Percentiles rank a stretch among this genome's conserved stretches.
phyloP scores from a whole-genome alignment of 2,329 filamentous ascomycete genomes.

The Botrytis squamosa region DNA sequence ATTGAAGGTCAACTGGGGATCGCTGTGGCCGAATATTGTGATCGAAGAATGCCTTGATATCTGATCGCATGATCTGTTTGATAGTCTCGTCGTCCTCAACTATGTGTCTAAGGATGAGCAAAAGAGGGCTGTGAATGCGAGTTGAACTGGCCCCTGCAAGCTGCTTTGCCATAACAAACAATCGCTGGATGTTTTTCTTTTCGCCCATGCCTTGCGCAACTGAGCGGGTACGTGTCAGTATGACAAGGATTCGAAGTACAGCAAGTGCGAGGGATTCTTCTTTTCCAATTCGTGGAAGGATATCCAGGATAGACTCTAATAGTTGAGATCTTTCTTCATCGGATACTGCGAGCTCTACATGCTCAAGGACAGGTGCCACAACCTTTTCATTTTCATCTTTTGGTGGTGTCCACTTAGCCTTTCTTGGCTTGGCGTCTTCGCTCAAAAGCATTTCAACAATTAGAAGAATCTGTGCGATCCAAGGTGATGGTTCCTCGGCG shows the following conservation, averaged over 20 bases:
- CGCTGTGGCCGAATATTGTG: conserved; percentile 47
- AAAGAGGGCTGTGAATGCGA: conserved; percentile 61
- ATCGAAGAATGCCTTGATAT: conserved; percentile 79
- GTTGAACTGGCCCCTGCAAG: conserved; percentile 76
- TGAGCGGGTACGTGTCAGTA: conserved; percentile 76
- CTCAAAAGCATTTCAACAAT: conserved; percentile 89
- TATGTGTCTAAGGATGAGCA: conserved; percentile 87
- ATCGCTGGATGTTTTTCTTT: conserved; percentile 81
- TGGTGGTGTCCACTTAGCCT: conserved; percentile 68
- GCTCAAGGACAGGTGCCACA: conserved; percentile 55
- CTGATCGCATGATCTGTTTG: conserved; percentile 85
- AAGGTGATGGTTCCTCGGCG: conserved; percentile 78
- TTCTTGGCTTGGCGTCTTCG: conserved; percentile 78
- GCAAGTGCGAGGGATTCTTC: conserved; percentile 83
- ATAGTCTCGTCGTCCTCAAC: conserved; percentile 91
- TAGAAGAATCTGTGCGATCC: conserved; percentile 87
- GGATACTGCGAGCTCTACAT: conserved; percentile 62
- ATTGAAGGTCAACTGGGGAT: conserved; percentile 65
- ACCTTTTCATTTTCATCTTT: conserved; percentile 49
- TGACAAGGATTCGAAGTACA: conserved; percentile 77
- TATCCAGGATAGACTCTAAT: conserved; percentile 74
- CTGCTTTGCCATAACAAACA: conserved; percentile 96
- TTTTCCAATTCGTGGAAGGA: conserved; percentile 84
- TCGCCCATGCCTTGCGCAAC: conserved; percentile 77
- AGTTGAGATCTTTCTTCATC: conserved; percentile 67